phyloP scores from a whole-genome alignment of 805 yeast genomes.

The Lachancea kluyveri region DNA sequence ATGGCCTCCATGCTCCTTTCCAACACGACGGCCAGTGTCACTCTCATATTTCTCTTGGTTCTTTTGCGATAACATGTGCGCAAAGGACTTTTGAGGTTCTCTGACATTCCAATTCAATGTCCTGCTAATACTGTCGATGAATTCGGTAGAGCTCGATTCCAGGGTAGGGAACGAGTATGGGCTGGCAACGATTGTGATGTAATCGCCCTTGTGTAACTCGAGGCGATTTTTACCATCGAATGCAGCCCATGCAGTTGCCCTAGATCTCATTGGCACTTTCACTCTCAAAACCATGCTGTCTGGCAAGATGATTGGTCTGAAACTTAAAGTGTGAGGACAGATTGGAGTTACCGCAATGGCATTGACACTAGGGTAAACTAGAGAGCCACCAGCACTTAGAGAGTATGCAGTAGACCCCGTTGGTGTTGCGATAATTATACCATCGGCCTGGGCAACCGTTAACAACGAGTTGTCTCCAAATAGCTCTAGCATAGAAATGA shows the following conservation, averaged over 20 bases:
- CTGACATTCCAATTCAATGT: conserved; percentile 92
- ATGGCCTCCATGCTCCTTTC: conserved; percentile 10
- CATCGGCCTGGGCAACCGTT: conserved; percentile 93
- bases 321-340: conserved; percentile 91
- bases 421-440: conserved; percentile 86
- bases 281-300: conserved; percentile 85
- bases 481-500: conserved; percentile 80
- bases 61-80: conserved; percentile 51
- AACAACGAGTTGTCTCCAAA: conserved; percentile 81
- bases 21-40: conserved; percentile 13
- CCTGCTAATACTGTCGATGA: conserved; percentile 78
- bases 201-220: conserved; percentile 77
- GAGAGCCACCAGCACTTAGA: conserved; percentile 88
- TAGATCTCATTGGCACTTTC: conserved; percentile 71
- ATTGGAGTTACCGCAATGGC: conserved; percentile 93
- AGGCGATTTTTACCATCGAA: conserved; percentile 90
- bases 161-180: conserved; percentile 95
- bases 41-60: conserved; percentile 41
- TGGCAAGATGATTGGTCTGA: conserved; percentile 86
- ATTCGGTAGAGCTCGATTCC: conserved; percentile 62
- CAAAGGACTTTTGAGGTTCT: conserved; percentile 79
- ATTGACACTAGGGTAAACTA: conserved; percentile 90
- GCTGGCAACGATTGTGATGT: conserved; percentile 77
- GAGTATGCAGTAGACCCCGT: conserved; percentile 97
- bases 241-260: conserved; percentile 95